Conservation (phyloP, 2,329 filamentous ascomycete species). For the Hypoxylon sp. region DNA sequence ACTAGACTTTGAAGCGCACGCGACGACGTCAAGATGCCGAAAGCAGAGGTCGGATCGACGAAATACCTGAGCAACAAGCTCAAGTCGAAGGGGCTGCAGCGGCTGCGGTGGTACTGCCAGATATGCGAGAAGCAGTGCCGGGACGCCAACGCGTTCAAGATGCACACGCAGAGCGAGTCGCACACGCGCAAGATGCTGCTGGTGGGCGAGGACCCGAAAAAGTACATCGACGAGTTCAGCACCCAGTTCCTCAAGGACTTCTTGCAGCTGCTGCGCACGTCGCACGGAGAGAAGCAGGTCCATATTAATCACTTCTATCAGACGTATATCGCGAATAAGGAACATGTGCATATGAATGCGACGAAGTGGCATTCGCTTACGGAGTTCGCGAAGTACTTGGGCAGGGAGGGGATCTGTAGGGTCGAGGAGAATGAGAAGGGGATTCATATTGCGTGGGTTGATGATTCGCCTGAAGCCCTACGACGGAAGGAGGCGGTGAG, state of each 20-base stretch:
- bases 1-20: background rate
- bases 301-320: conserved; percentile 96
- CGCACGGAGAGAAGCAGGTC: conserved; percentile 91
- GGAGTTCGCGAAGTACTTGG: conserved; percentile 90
- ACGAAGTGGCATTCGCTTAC: conserved; percentile 91
- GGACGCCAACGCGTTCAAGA: conserved; percentile 93
- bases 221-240: conserved; percentile 85
- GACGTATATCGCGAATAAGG: conserved; percentile 88
- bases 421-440: conserved; percentile 93
- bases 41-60: conserved; percentile 92
- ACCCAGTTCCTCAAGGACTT: conserved; percentile 87
- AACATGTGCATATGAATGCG: conserved; percentile 94
- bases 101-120: conserved; percentile 92
- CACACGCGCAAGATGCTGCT: conserved; percentile 84
- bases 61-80: conserved; percentile 93
- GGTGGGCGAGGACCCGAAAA: conserved; percentile 88
- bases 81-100: conserved; percentile 83
- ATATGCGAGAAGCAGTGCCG: conserved; percentile 83
- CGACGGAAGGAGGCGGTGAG: conserved; percentile 83
- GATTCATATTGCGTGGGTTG: conserved; percentile 89
- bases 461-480: conserved; percentile 89
- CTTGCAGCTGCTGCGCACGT: conserved; percentile 80
- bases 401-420: conserved; percentile 86
- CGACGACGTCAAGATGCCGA: conserved; percentile 76
- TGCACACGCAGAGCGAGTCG: conserved; percentile 74